phyloP scores from a whole-genome alignment of 2,329 filamentous ascomycete species.

The Tolypocladium cylindrosporum region DNA sequence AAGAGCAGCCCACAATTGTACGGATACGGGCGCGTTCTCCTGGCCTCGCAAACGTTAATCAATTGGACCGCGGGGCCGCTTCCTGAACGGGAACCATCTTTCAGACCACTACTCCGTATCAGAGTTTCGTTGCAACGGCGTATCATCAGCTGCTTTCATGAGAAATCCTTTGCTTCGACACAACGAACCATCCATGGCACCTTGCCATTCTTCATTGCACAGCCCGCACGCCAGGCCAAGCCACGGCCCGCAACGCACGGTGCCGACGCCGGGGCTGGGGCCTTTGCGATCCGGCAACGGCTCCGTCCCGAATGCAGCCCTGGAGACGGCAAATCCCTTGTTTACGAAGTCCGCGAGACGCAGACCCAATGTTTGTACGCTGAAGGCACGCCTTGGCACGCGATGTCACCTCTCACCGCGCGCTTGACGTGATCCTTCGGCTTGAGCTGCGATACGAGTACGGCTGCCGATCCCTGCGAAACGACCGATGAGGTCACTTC shows the following conservation, averaged over 20 bases:
- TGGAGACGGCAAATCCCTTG: background rate
- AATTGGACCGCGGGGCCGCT: too few relatives aligned
- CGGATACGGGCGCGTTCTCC: too few relatives aligned
- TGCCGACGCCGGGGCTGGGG: background rate
- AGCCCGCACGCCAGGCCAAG: background rate
- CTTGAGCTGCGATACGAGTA: background rate
- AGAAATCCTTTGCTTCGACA: background rate
- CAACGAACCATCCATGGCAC: background rate
- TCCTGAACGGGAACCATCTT: too few relatives aligned
- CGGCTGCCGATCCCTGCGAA: background rate
- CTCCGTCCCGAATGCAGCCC: background rate
- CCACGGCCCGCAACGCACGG: background rate
- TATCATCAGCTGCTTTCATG: too few relatives aligned
- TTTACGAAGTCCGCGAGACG: background rate
- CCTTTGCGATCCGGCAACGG: background rate
- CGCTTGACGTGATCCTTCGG: background rate
- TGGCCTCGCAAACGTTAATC: too few relatives aligned
- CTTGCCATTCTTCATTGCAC: background rate
- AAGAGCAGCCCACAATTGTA: background rate
- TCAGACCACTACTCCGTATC: too few relatives aligned
- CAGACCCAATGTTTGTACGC: background rate
- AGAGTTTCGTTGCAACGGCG: background rate
- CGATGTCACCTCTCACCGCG: background rate
- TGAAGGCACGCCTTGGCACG: background rate
- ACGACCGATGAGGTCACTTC: background rate